Evolutionary conservation across 177 flowering plant species (phyloP), one percentile per base, ranked within the genome.

Genomic region (Tripterygium wilfordii): DNA sequence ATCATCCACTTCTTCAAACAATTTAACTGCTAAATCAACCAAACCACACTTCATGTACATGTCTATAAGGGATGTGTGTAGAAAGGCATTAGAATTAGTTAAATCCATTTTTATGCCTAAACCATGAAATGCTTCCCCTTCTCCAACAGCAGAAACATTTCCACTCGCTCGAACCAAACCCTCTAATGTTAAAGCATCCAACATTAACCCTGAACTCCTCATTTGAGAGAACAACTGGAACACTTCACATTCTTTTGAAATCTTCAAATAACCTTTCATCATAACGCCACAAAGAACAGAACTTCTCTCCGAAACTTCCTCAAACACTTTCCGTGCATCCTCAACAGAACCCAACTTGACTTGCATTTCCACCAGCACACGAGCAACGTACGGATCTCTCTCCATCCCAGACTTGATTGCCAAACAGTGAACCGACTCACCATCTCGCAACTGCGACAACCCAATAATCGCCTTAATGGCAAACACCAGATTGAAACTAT

Each of bases 401-500:
- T 54, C 62, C 45, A 54, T 26, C 21, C 61, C 58, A 9, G 23
- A 45, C 16, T 61, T 64, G 43, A 64, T 50, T 4, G 49, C 61
- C 22, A 33, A 40, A 6, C 61, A 48, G 35, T 64, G 74, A 64
- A 60, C 23, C 21, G 35, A 43, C 22, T 45, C 45, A 13, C 67
- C 71, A 2, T 18, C 18, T 41, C 31, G 49, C 14, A 45, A 2
- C 38, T 27, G 31, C 25, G 46, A 57, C 22, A 49, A 25, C 3
- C 57, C 47, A 5, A 53, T 8, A 33, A 60, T 62, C 23, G 61
- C 60, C 41, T 67, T 67, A 25, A 53, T 41, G 2, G 53, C 63
- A 28, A 62, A 62, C 17, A 58, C 67, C 47, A 62, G 54, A 53
- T 54, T 58, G 53, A 62, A 67, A 40, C 63, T 62, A 32, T 67